phyloP scores from a whole-genome alignment of 148 eudicot species.

The Fallopia convolvulus region DNA sequence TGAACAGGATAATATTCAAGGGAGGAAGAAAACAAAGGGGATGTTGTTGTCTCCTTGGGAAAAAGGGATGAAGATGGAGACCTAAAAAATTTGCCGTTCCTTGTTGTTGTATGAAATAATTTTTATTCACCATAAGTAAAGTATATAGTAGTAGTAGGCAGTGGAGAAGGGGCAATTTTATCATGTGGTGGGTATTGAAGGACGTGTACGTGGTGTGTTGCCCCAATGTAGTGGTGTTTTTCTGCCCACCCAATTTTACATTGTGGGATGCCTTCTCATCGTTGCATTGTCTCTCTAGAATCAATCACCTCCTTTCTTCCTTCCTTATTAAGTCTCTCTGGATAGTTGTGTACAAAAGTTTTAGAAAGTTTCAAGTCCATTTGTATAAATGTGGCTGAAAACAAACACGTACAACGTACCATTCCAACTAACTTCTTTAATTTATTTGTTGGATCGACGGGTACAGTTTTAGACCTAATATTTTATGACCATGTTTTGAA shows the following conservation, averaged over 20 bases:
- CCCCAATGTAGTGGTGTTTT: neutral
- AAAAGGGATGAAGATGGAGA: neutral
- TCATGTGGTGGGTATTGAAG: conserved; percentile 8
- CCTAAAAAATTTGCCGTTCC: neutral
- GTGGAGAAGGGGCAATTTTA: neutral
- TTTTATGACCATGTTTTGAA: too few species aligned
- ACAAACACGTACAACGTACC: too few species aligned
- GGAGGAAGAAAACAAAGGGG: neutral
- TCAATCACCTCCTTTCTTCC: neutral
- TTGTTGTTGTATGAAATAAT: neutral
- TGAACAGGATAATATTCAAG: neutral
- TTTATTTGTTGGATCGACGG: too few species aligned
- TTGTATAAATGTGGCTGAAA: too few species aligned
- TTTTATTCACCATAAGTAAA: neutral
- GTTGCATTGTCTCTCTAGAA: neutral
- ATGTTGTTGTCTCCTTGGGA: neutral
- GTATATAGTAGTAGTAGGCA: neutral
- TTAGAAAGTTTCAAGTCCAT: too few species aligned
- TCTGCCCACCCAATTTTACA: conserved; percentile 5
- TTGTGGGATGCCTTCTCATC: conserved; percentile 6
- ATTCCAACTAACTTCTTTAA: too few species aligned
- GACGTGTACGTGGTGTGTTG: conserved; percentile 1
- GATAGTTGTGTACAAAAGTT: neutral
- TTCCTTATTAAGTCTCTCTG: conserved; percentile 2
- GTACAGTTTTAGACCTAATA: too few species aligned